Percentiles rank a stretch among this genome's conserved stretches.
Conservation (phyloP, 2,329 filamentous ascomycete species). For the Pseudogymnoascus pannorum region DNA sequence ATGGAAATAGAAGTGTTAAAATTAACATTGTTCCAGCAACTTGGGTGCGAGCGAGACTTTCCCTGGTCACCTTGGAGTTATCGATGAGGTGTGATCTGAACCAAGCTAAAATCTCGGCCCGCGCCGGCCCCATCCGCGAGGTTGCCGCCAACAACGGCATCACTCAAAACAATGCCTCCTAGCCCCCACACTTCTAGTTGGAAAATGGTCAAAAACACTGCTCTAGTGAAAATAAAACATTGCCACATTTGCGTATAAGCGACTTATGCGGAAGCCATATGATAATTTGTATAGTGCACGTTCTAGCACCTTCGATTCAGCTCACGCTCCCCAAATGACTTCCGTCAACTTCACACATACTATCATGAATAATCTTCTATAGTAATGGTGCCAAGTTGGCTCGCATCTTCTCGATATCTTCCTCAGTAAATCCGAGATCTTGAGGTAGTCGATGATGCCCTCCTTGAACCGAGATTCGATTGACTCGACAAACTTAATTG, state of each 20-base stretch:
- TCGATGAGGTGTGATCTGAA: neutral
- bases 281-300: neutral
- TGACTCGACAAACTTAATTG: conserved; percentile 38
- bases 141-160: neutral
- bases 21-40: neutral
- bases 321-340: neutral
- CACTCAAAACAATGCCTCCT: neutral
- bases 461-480: conserved; percentile 37
- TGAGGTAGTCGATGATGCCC: conserved; percentile 39
- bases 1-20: neutral
- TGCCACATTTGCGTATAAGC: neutral
- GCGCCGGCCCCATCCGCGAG: neutral
- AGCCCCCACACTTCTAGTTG: neutral
- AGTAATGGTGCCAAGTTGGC: conserved; percentile 32
- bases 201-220: neutral
- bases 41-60: neutral
- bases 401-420: conserved; percentile 41
- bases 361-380: neutral
- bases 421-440: conserved; percentile 38
- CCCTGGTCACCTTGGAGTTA: neutral
- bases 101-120: neutral
- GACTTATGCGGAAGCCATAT: neutral
- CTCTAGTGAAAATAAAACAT: neutral
- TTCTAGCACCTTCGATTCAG: neutral
- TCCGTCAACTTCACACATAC: neutral